Evolutionary conservation across 805 yeast genomes (phyloP).

Genomic region (Sugiyamaella chiloensis): DNA sequence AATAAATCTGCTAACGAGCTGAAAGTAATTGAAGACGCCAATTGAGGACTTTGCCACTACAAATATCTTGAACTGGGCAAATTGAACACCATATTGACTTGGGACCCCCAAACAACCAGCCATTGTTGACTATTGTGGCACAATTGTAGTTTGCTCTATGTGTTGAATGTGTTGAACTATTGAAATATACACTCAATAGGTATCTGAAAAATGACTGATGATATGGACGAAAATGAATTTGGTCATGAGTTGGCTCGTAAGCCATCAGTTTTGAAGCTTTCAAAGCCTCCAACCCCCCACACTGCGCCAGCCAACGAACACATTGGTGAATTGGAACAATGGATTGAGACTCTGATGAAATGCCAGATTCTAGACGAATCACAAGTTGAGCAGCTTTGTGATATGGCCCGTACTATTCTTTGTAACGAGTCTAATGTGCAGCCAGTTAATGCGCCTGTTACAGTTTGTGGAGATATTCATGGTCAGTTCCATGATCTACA

Average conservation of each 20-base stretch:
- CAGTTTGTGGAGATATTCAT: conserved; percentile 95
- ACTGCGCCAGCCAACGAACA: background rate
- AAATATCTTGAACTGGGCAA: too few relatives aligned
- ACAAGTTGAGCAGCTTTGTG: conserved; percentile 75
- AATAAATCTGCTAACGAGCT: background rate
- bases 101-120: too few relatives aligned
- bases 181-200: too few relatives aligned
- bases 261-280: background rate
- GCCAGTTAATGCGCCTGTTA: conserved; percentile 92
- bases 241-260: background rate
- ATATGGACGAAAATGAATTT: background rate
- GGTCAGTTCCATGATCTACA: conserved; percentile 95
- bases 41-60: too few relatives aligned
- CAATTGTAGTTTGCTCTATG: too few relatives aligned
- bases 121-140: too few relatives aligned
- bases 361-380: conserved; percentile 82
- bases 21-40: too few relatives aligned
- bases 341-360: conserved; percentile 76
- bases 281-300: conserved; percentile 5
- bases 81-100: too few relatives aligned
- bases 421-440: conserved; percentile 88
- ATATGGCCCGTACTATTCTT: conserved; percentile 78
- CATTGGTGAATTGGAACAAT: conserved; percentile 62
- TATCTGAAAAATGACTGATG: too few relatives aligned
- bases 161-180: too few relatives aligned